These are phyloP conservation scores for Trametes versicolor DNA, from an alignment of 1,284 basidiomycete genomes.

Conservation along the genomic window DNA sequence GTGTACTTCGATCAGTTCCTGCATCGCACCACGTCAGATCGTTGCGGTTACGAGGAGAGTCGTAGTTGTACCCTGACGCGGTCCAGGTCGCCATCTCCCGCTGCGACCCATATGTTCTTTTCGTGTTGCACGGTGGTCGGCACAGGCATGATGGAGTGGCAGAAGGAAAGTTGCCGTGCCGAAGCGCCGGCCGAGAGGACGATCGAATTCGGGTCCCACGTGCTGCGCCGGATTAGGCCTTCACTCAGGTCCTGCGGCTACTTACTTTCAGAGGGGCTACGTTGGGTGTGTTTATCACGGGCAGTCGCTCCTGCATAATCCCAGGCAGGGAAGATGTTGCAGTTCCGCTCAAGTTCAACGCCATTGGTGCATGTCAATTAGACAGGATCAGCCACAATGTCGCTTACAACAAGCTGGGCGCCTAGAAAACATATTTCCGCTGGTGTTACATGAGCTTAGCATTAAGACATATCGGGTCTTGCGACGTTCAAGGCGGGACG, in stretches of 20 bases:
- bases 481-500: not conserved
- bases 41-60: not conserved
- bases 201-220: slow-evolving; percentile 22
- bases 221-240: slow-evolving; percentile 16
- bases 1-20: slow-evolving; percentile 42
- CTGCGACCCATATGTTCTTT: slow-evolving; percentile 93
- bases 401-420: not conserved
- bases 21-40: not conserved
- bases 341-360: not conserved
- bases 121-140: slow-evolving; percentile 40
- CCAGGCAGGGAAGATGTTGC: not conserved
- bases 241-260: not conserved
- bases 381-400: slow-evolving; percentile 2
- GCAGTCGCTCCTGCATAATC: not conserved
- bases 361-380: not conserved
- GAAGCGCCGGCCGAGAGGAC: slow-evolving; percentile 7
- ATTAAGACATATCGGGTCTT: not conserved
- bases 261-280: not conserved
- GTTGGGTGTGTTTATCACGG: not conserved
- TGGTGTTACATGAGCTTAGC: not conserved
- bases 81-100: slow-evolving; percentile 83
- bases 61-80: slow-evolving; percentile 45
- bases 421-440: not conserved
- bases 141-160: slow-evolving; percentile 42
- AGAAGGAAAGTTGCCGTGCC: slow-evolving; percentile 7